Base-by-base conservation (phyloP, 441 rosid genomes). In the Brassica balearica region DNA sequence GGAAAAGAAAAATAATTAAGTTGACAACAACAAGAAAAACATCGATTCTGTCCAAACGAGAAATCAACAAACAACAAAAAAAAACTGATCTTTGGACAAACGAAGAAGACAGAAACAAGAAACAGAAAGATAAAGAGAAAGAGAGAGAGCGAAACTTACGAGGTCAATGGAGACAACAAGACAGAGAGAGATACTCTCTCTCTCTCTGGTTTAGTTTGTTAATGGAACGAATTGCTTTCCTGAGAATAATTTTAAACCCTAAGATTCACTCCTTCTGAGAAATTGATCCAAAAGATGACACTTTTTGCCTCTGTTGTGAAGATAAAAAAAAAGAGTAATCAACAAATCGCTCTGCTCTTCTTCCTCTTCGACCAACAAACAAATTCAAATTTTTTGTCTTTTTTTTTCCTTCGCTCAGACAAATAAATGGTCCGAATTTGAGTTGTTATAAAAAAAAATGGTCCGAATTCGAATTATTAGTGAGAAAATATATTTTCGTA, bases 351-450 rank as follows among this genome's bases (percentile, higher is more conserved):
- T 81, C 72, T 80, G 80, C 74, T 77, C 83, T 76, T 62, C 77
- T 75, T 75, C 72, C 17, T 34, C 80, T 80, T 76, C 80, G 74
- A 75, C 80, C 80, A 80, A 75, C 83, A 77, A 68, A 60, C 25
- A 19, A 20, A 17, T 70, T 80, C 76, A 74, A 80, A 71, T 15
- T 34, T 65, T 2, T 43, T 5, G 6, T 11, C 4, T 69, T 48
- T 51, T 6, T 43, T 23, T 2, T 48, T 15, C 23, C 17, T 59
- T 36, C 60, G 69, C 2, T 76, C 73, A 17, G 70, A 76, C 69
- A 59, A 60, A 76, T 55, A 58, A 58, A 60, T 8, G 23, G 80
- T 76, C 77, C 71, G 74, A 71, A 76, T 19, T 19, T 19, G 19
- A 19, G 19, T 19, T 19, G 19, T 19, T 19, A 19, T 19, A 19